Conservation (phyloP, 768 basidiomycete genomes). For the Termitomyces sp. region DNA sequence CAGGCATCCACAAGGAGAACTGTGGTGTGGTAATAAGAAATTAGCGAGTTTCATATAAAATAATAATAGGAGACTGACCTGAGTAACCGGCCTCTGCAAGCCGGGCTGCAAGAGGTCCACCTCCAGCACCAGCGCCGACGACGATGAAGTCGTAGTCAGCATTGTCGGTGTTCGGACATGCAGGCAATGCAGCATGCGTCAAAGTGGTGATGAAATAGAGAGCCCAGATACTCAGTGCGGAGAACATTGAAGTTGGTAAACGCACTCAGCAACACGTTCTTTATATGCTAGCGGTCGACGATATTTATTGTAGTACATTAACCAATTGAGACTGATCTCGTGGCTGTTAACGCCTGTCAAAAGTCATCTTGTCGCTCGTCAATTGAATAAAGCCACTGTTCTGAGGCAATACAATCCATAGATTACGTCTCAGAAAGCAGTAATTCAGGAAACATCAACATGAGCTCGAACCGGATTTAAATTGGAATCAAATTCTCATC, state of each 20-base stretch:
- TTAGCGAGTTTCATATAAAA: not conserved
- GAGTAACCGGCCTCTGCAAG: constrained; percentile 21
- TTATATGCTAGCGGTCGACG: not conserved
- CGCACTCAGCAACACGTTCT: not conserved
- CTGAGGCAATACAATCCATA: too few species aligned
- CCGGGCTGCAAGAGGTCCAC: constrained; percentile 22
- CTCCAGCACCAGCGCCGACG: constrained; percentile 23
- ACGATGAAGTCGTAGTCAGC: constrained; percentile 22
- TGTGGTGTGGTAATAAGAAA: not conserved
- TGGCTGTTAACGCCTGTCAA: too few species aligned
- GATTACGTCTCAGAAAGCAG: too few species aligned
- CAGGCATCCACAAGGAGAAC: constrained; percentile 27
- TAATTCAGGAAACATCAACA: too few species aligned
- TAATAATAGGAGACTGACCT: constrained; percentile 6
- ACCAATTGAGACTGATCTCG: too few species aligned
- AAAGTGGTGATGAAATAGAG: not conserved
- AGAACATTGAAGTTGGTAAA: not conserved
- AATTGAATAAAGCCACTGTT: too few species aligned
- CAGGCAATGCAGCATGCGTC: constrained; percentile 3
- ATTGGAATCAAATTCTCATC: too few species aligned
- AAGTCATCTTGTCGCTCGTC: too few species aligned
- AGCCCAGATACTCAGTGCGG: not conserved
- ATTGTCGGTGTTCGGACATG: constrained; percentile 5
- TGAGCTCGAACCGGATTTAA: too few species aligned
- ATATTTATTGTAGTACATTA: too few species aligned